A percentile compares a stretch with the other conserved stretches of the same genome.
phyloP scores from a whole-genome alignment of 805 yeast species.

The Candida chilensis region DNA sequence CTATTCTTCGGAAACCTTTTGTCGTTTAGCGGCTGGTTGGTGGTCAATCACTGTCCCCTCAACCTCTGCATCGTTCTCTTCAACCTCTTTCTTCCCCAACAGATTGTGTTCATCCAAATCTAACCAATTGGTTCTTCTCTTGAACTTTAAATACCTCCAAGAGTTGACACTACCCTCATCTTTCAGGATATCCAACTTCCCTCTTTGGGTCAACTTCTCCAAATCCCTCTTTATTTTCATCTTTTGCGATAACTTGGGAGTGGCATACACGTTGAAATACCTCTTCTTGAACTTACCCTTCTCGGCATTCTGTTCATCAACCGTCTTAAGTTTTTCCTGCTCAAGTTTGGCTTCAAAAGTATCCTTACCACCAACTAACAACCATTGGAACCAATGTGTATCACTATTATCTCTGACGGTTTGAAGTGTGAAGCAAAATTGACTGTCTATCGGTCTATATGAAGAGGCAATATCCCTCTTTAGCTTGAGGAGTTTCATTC shows the following conservation, averaged over 20 bases:
- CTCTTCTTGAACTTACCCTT: conserved; percentile 9
- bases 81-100: no score
- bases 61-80: no score
- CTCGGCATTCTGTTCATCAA: conserved; percentile 6
- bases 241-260: conserved; percentile 30
- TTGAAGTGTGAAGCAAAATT: neutral
- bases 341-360: neutral
- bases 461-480: neutral
- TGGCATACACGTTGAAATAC: conserved; percentile 29
- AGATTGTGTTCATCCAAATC: no score
- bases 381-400: neutral
- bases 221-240: conserved; percentile 26
- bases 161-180: no score
- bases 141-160: no score
- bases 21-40: no score
- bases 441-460: neutral
- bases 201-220: no score
- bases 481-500: neutral
- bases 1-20: no score
- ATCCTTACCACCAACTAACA: neutral
- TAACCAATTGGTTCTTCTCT: no score
- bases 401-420: neutral
- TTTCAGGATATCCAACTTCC: no score
- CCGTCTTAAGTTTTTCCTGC: neutral
- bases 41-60: no score